Conservation (phyloP, 257 asterid species). For the Przewalskia tangutica region DNA sequence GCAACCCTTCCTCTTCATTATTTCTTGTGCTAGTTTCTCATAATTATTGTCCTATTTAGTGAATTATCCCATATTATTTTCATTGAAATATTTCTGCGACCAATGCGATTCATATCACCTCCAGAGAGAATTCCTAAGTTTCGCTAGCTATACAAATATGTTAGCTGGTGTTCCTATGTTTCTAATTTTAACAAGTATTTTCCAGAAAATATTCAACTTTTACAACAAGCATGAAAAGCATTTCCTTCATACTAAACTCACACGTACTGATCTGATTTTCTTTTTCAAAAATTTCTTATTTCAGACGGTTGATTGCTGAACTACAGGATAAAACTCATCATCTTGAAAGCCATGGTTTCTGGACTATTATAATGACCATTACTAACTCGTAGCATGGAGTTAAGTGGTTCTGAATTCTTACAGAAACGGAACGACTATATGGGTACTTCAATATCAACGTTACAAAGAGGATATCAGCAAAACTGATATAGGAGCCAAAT, state of each 20-base stretch:
- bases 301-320: not conserved
- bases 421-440: not conserved
- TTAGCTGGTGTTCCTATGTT: too few relatives aligned
- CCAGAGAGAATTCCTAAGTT: too few relatives aligned
- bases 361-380: not conserved
- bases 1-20: not conserved
- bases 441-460: not conserved
- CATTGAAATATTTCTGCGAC: not conserved
- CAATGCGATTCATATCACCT: too few relatives aligned
- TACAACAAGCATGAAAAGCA: not conserved
- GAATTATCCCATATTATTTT: not conserved
- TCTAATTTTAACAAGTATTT: too few relatives aligned
- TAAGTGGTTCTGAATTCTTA: not conserved
- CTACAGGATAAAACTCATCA: not conserved
- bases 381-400: not conserved
- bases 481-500: not conserved
- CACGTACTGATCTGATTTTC: not conserved
- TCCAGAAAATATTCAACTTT: not conserved
- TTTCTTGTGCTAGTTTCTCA: not conserved
- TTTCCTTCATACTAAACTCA: not conserved
- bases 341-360: not conserved
- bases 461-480: not conserved
- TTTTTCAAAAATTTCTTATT: not conserved
- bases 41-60: not conserved
- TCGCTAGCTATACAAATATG: too few relatives aligned